These are phyloP conservation scores for Desmodesmus armatus DNA, from an alignment of 139 green algal species.

Conservation along the genomic window DNA sequence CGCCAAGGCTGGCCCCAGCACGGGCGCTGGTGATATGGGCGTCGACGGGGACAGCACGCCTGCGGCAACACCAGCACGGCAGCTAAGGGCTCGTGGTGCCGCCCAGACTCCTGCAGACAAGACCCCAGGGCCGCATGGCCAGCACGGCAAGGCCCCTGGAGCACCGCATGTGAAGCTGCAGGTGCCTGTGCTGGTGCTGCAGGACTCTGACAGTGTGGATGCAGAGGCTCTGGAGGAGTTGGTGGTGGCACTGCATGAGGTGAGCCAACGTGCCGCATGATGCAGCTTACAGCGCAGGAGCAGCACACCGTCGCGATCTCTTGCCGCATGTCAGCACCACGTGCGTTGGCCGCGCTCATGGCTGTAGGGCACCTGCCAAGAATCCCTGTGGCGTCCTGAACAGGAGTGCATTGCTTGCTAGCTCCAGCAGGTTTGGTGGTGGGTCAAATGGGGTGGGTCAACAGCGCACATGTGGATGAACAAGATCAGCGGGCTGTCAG, in stretches of 20 bases:
- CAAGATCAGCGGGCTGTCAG: too few relatives aligned
- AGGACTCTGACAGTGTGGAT: slow-evolving; percentile 28
- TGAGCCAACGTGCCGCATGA: neutral
- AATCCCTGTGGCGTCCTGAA: too few relatives aligned
- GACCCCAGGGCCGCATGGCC: neutral
- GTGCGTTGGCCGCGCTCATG: too few relatives aligned
- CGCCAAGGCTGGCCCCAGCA: neutral
- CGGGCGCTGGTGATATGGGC: neutral
- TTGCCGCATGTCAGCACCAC: too few relatives aligned
- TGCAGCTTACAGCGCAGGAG: neutral
- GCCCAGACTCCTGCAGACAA: neutral
- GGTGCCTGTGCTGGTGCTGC: slow-evolving; percentile 38
- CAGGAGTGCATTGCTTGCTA: too few relatives aligned
- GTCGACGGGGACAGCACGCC: neutral
- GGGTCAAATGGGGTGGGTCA: too few relatives aligned
- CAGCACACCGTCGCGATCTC: too few relatives aligned
- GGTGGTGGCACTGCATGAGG: slow-evolving; percentile 39
- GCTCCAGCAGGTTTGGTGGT: too few relatives aligned
- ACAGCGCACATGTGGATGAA: too few relatives aligned
- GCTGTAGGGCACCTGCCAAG: too few relatives aligned
- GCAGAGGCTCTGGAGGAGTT: slow-evolving; percentile 36
- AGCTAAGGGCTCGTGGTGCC: slow-evolving; percentile 7
- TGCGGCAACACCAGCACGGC: neutral
- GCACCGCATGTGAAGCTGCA: neutral
- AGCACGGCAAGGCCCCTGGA: neutral